phyloP scores from a whole-genome alignment of 768 basidiomycete species.

The Hirschioporus abietinus region DNA sequence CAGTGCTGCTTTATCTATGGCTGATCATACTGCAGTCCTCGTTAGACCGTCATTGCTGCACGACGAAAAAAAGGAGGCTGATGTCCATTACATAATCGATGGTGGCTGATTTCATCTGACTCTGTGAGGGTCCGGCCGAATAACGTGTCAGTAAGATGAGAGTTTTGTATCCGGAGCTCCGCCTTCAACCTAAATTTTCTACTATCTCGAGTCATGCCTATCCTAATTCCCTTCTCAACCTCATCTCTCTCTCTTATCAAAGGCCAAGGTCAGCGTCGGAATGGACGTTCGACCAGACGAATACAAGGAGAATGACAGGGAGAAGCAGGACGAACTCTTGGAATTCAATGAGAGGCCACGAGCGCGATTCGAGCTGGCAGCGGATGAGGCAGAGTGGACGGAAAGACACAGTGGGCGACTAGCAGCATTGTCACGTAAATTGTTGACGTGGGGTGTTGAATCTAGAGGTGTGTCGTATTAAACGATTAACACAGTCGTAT shows the following conservation, averaged over 20 bases:
- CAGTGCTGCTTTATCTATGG: not conserved
- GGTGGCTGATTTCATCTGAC: no score
- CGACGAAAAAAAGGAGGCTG: not conserved
- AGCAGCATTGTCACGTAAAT: not conserved
- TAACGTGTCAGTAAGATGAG: not conserved
- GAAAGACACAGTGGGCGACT: not conserved
- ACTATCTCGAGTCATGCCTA: not conserved
- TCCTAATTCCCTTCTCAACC: not conserved
- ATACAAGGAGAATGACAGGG: not conserved
- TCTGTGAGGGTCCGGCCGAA: not conserved
- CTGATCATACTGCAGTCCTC: not conserved
- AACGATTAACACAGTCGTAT: not conserved
- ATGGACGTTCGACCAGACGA: not conserved
- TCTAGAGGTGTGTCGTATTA: constrained; percentile 5
- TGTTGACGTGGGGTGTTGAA: constrained; percentile 10
- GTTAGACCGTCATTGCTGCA: not conserved
- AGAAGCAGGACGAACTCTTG: not conserved
- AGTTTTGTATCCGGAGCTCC: not conserved
- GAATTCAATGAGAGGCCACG: not conserved
- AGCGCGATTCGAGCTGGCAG: not conserved
- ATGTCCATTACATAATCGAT: not conserved
- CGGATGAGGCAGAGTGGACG: not conserved
- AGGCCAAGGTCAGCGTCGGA: not conserved
- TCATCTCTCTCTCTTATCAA: not conserved
- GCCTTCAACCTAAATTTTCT: not conserved